Conservation (phyloP, 805 yeast genomes). For the Naumovozyma castellii region DNA sequence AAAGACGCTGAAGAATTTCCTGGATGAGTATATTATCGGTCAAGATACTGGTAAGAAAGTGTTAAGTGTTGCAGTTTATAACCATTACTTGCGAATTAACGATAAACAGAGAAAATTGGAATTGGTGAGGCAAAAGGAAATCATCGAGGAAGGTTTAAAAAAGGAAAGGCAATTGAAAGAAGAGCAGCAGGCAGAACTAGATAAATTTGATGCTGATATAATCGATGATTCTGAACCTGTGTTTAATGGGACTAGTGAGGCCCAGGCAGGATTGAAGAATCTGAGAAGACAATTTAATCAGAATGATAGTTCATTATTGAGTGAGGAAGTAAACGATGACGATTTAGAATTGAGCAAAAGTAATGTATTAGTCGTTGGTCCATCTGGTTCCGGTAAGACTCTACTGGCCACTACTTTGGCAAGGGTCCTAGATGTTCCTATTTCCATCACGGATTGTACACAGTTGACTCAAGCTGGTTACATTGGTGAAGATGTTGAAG, state of each 20-base stretch:
- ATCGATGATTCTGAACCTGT: conserved; percentile 10
- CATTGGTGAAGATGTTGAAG: conserved; percentile 55
- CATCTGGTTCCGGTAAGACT: conserved; percentile 57
- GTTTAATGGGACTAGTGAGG: conserved; percentile 21
- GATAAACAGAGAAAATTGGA: conserved; percentile 32
- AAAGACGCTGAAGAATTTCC: conserved; percentile 33
- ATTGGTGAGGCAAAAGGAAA: conserved; percentile 19
- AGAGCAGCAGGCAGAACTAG: conserved; percentile 16
- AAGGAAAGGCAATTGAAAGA: conserved; percentile 11
- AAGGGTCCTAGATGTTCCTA: conserved; percentile 42
- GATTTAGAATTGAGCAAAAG: conserved; percentile 45
- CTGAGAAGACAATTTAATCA: conserved; percentile 23
- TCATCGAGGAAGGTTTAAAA: neutral
- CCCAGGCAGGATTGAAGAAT: conserved; percentile 24
- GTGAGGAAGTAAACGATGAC: conserved; percentile 26
- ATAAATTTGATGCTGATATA: conserved; percentile 8
- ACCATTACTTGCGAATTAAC: conserved; percentile 43
- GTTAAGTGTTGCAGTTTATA: conserved; percentile 53
- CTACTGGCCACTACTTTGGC: conserved; percentile 48
- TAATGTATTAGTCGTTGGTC: conserved; percentile 47
- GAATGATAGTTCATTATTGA: conserved; percentile 3
- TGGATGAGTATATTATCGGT: conserved; percentile 47
- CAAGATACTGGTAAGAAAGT: conserved; percentile 48
- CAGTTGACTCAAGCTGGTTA: conserved; percentile 57
- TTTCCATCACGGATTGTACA: conserved; percentile 53